Evolutionary conservation across 2,329 filamentous ascomycete species (phyloP), one percentile per base, ranked within the genome.

Genomic region (Pseudohalonectria lignicola): DNA sequence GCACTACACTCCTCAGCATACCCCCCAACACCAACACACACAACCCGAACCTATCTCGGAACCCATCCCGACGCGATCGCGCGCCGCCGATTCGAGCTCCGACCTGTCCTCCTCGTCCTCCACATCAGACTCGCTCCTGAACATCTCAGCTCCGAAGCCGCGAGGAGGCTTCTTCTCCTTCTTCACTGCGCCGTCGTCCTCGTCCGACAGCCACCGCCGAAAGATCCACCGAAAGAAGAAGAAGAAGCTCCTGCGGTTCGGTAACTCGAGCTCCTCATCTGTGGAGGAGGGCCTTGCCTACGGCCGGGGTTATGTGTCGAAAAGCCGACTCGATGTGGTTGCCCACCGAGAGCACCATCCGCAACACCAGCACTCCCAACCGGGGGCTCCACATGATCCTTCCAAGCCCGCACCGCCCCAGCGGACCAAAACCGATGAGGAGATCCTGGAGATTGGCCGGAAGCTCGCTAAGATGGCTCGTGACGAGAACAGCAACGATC

Each of bases 261-360:
- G 59, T 43, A 71, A 69, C 44, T 66, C 60, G 3, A 75, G 70
- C 15, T 71, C 68, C 2, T 74, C 70, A 1, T 74, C 71, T 1
- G 55, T 74, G 31, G 71, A 76, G 48, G 62, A 63, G 33, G 72
- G 75, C 48, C 55, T 77, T 39, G 70, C 67, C 4, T 76, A 74
- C 52, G 71, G 72, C n/a, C 59, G 55, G 31, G 70, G 67, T 5
- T 70, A 62, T 41, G 51, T 59, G 20, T 49, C 54, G 32, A 49
- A 45, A 41, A 44, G 36, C 37, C 49, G 23, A 25, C 36, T 28
- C 23, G 32, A 37, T 33, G 8, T 7, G 8, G 23, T 12, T 12
- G 23, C 23, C 23, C n/a, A n/a, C n/a, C n/a, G n/a, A n/a, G n/a
- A n/a, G n/a, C n/a, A n/a, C n/a, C n/a, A n/a, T n/a, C n/a, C n/a